phyloP scores from a whole-genome alignment of 2,329 filamentous ascomycete species.

The Colletotrichum orbiculare region DNA sequence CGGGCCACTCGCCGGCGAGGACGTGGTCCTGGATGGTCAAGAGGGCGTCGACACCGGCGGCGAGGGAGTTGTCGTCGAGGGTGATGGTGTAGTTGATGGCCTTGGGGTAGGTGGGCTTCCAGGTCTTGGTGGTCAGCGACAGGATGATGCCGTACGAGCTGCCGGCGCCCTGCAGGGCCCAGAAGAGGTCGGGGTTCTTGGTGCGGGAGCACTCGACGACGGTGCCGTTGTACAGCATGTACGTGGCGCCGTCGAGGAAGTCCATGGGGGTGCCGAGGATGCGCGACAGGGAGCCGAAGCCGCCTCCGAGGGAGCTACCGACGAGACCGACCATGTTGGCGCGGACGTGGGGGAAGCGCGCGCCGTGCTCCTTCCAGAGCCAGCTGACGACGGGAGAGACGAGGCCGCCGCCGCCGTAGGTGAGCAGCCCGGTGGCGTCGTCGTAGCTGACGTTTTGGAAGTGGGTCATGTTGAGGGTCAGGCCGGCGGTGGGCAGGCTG shows the following conservation, averaged over 20 bases:
- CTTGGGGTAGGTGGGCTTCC: conserved; percentile 22
- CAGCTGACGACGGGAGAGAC: conserved; percentile 34
- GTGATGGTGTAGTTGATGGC: conserved; percentile 35
- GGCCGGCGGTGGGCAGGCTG: conserved; percentile 29
- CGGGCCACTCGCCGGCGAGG: conserved; percentile 30
- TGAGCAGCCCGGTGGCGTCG: conserved; percentile 26
- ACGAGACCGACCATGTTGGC: conserved; percentile 33
- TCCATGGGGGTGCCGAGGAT: conserved; percentile 36
- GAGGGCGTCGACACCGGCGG: conserved; percentile 26
- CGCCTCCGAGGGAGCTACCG: conserved; percentile 35
- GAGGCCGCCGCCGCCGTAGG: conserved; percentile 31
- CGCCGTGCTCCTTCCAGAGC: conserved; percentile 35
- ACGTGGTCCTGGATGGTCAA: conserved; percentile 34
- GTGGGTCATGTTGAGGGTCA: conserved; percentile 34
- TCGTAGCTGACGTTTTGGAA: conserved; percentile 33
- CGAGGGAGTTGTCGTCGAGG: conserved; percentile 24
- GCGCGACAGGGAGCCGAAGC: conserved; percentile 35
- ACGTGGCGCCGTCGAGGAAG: conserved; percentile 30
- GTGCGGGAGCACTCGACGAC: conserved; percentile 30
- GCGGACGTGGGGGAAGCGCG: conserved; percentile 36
- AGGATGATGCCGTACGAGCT: conserved; percentile 36
- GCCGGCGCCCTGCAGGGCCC: conserved; percentile 37
- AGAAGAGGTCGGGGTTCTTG: conserved; percentile 36
- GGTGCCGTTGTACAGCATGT: conserved; percentile 39
- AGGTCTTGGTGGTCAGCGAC: conserved; percentile 31